Base-by-base conservation (phyloP, 2,329 filamentous ascomycete genomes). In the Sarocladium kiliense region DNA sequence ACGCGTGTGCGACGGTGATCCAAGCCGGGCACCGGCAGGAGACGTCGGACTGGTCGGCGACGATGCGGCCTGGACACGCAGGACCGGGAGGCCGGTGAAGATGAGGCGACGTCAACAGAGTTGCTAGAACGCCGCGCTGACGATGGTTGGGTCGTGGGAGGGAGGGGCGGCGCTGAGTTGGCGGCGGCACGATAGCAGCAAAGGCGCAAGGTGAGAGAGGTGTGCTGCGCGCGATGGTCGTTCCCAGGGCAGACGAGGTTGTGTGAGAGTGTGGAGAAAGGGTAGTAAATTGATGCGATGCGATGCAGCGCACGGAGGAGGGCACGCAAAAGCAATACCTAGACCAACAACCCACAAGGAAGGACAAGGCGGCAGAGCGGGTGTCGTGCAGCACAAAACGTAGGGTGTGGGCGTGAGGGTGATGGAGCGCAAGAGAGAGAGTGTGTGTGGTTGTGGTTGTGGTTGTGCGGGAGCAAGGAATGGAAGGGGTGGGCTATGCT, bases 211-310 rank as follows among this genome's bases (percentile, higher is more conserved):
- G 21, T 23, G 19, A 36, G 42, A 7, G 44, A 23, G 26, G 47
- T 51, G 47, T 51, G 47, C 19, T 32, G 47, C 47, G 21, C 44
- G 47, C 47, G 47, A 49, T 30, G 44, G 30, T 51, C 27, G 30
- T 34, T 34, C 47, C 12, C n/a, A 51, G 47, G 44, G 18, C 47
- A 51, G 30, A 51, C 27, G 47, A 51, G 47, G 47, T 51, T 51
- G 47, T 34, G 47, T 51, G 27, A 36, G 47, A 34, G 47, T 34
- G 47, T 51, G 47, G 26, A 36, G 47, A 51, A 44, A 36, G 47
- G 47, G 47, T 51, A 36, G 47, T 36, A 51, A 51, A 36, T 51
- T 26, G 47, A 51, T 51, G 47, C 47, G 47, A 32, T 32, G 47
- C 16, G 47, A 51, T 51, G 47, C 30, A 36, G 27, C 30, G 47